Conservation (phyloP, 305 asterid species). For the Fraxinus floribunda region DNA sequence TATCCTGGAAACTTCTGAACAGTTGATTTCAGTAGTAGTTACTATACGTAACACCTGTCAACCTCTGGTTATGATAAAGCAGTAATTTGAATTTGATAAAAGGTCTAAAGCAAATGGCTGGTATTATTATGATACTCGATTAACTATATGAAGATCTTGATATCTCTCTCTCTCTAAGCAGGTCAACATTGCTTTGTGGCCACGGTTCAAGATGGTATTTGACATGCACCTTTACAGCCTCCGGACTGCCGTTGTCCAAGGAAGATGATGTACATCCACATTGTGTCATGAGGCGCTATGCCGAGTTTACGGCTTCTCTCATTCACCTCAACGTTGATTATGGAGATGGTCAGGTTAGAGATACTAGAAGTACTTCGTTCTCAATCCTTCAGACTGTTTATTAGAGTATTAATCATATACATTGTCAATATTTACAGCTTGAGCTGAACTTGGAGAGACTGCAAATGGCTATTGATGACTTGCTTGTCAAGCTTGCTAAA, state of each 20-base stretch:
- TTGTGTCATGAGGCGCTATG: conserved; percentile 97
- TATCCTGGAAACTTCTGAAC: neutral
- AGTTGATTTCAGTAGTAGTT: neutral
- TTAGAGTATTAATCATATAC: conserved; percentile 3
- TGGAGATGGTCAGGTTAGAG: conserved; percentile 95
- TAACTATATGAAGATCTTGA: neutral
- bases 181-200: conserved; percentile 95
- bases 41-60: neutral
- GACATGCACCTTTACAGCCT: conserved; percentile 94
- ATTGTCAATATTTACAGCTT: conserved; percentile 50
- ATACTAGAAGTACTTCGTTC: conserved; percentile 13
- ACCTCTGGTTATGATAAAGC: neutral
- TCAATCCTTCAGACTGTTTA: conserved; percentile 16
- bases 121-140: neutral
- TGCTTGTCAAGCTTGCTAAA: conserved; percentile 83
- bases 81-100: neutral
- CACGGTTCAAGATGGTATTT: conserved; percentile 93
- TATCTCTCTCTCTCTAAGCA: conserved; percentile 35
- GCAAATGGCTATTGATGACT: conserved; percentile 87
- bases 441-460: conserved; percentile 93
- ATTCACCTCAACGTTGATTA: conserved; percentile 88
- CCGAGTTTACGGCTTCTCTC: conserved; percentile 86
- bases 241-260: conserved; percentile 77
- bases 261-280: conserved; percentile 98
- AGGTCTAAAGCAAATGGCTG: neutral